Evolutionary conservation across 192 early-diverging fungal species (phyloP).

Genomic region (Coemansia sp.): DNA sequence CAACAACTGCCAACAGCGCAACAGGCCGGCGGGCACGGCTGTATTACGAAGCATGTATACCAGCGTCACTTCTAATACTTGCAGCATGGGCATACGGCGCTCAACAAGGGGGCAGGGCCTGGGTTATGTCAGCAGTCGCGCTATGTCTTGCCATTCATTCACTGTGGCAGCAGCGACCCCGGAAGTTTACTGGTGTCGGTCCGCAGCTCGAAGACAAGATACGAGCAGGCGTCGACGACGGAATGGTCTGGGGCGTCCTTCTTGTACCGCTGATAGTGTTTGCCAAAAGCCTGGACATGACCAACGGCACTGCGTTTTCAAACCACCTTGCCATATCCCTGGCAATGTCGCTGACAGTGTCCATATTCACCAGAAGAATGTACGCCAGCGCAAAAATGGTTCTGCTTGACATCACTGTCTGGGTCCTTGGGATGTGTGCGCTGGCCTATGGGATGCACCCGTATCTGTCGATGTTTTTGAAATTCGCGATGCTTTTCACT

Average conservation of each 20-base stretch:
- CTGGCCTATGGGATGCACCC: background rate
- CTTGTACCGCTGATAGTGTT: conserved; percentile 38
- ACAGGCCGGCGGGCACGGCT: conserved; percentile 15
- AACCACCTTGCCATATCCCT: background rate
- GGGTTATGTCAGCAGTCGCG: background rate
- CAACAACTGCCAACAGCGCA: background rate
- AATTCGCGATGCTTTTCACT: background rate
- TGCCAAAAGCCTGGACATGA: background rate
- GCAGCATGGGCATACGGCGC: conserved; percentile 11
- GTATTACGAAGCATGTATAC: conserved; percentile 39
- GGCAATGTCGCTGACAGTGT: background rate
- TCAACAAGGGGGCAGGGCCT: background rate
- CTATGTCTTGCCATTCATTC: background rate
- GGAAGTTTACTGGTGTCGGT: background rate
- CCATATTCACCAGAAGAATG: background rate
- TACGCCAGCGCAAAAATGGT: background rate
- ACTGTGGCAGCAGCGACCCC: conserved; percentile 4
- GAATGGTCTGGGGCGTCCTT: conserved; percentile 29
- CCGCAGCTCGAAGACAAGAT: background rate
- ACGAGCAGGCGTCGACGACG: conserved; percentile 31
- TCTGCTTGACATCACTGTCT: background rate
- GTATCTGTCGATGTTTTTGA: background rate
- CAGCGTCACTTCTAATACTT: conserved; percentile 12
- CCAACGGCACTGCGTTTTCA: too few species aligned
- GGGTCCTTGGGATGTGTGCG: background rate